Evolutionary conservation across 352 stramenopile species (phyloP).

Genomic region (Phytophthora ramorum): DNA sequence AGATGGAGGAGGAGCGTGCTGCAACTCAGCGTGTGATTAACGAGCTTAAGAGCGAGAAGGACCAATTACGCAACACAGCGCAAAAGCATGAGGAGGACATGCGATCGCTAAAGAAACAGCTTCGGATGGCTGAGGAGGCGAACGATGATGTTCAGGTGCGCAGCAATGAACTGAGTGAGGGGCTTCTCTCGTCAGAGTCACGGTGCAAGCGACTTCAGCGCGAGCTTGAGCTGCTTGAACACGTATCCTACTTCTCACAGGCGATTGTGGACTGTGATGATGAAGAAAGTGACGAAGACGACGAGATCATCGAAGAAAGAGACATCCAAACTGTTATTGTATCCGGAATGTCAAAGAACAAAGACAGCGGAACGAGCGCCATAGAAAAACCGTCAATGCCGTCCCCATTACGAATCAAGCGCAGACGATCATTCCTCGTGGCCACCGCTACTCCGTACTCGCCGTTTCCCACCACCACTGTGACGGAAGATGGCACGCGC

Average conservation of each 20-base stretch:
- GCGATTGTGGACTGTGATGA: slow-evolving; percentile 72
- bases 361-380: neutral
- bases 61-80: slow-evolving; percentile 19
- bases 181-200: slow-evolving; percentile 66
- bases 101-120: slow-evolving; percentile 40
- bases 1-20: slow-evolving; percentile 51
- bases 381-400: slow-evolving; percentile 14
- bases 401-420: slow-evolving; percentile 29
- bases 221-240: slow-evolving; percentile 77
- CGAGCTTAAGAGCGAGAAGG: slow-evolving; percentile 40
- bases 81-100: slow-evolving; percentile 38
- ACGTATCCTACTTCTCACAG: slow-evolving; percentile 77
- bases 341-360: slow-evolving; percentile 11
- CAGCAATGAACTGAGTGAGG: slow-evolving; percentile 59
- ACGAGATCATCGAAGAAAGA: slow-evolving; percentile 47
- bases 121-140: slow-evolving; percentile 50
- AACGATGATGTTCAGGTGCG: slow-evolving; percentile 47
- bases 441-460: slow-evolving; percentile 38
- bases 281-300: slow-evolving; percentile 73
- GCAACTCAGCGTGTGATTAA: slow-evolving; percentile 36
- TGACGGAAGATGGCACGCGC: slow-evolving; percentile 39
- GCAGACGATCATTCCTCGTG: slow-evolving; percentile 32
- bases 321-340: slow-evolving; percentile 12
- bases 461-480: slow-evolving; percentile 40
- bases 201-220: slow-evolving; percentile 76